These are phyloP conservation scores for Pseudovirgaria hyperparasitica DNA, from an alignment of 2,329 filamentous ascomycete species.

Conservation along the genomic window DNA sequence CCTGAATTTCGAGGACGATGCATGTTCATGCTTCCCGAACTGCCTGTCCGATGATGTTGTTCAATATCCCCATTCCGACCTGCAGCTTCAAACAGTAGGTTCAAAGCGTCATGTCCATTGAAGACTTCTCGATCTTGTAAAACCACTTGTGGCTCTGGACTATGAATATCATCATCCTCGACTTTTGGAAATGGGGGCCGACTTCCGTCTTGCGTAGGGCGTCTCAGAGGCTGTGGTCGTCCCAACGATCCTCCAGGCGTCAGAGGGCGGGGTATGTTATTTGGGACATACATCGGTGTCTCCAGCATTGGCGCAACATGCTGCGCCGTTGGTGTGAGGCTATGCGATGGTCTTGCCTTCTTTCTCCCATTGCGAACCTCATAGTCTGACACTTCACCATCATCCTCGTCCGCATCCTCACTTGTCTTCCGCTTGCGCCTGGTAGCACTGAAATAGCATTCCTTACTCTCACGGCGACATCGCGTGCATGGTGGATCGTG, in stretches of 20 bases:
- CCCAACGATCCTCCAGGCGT: slow-evolving; percentile 55
- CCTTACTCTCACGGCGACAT: slow-evolving; percentile 87
- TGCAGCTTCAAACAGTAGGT: slow-evolving; percentile 79
- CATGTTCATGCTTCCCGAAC: slow-evolving; percentile 25
- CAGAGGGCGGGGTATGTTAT: slow-evolving; percentile 34
- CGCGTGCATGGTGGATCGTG: slow-evolving; percentile 87
- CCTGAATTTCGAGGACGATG: slow-evolving; percentile 19
- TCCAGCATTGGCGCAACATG: slow-evolving; percentile 13
- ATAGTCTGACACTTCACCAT: slow-evolving; percentile 43
- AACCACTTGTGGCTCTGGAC: slow-evolving; percentile 46
- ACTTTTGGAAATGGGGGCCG: slow-evolving; percentile 19
- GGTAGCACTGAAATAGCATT: slow-evolving; percentile 94
- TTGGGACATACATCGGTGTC: not conserved
- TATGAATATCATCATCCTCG: slow-evolving; percentile 44
- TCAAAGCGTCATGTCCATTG: slow-evolving; percentile 83
- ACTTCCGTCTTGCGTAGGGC: slow-evolving; percentile 34
- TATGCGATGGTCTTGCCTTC: slow-evolving; percentile 40
- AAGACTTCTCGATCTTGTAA: slow-evolving; percentile 59
- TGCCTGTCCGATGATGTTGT: slow-evolving; percentile 35
- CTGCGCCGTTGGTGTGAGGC: slow-evolving; percentile 30
- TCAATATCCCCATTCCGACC: slow-evolving; percentile 35
- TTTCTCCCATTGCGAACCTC: slow-evolving; percentile 63
- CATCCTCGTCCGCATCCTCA: slow-evolving; percentile 35
- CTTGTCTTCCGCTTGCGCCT: slow-evolving; percentile 73
- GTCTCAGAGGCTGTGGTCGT: slow-evolving; percentile 50